Conservation (phyloP, 495 filamentous ascomycete species). For the Ascodesmis nigricans region DNA sequence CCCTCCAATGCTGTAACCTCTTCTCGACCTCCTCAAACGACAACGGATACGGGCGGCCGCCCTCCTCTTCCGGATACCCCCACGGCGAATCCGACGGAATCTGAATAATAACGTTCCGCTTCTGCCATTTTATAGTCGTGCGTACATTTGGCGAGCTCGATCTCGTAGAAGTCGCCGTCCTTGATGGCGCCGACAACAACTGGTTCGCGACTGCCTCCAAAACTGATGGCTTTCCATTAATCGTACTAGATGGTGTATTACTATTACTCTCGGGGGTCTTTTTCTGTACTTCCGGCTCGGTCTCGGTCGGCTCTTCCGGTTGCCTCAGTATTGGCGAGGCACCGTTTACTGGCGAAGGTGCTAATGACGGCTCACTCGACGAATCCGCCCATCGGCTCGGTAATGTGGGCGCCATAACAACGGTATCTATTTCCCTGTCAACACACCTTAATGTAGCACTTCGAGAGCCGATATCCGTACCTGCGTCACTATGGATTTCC, state of each 20-base stretch:
- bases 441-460: not conserved
- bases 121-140: conserved; percentile 35
- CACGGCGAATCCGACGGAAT: conserved; percentile 35
- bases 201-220: conserved; percentile 10
- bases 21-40: conserved; percentile 36
- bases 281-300: not conserved
- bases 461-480: no score
- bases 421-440: not conserved
- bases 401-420: conserved; percentile 11
- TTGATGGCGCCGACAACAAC: conserved; percentile 4
- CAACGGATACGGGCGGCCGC: conserved; percentile 37
- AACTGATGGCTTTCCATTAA: conserved; percentile 6
- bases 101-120: conserved; percentile 49
- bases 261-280: not conserved
- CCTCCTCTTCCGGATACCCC: conserved; percentile 38
- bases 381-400: conserved; percentile 15
- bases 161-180: conserved; percentile 13
- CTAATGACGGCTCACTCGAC: conserved; percentile 7
- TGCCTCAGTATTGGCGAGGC: not conserved
- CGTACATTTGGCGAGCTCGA: conserved; percentile 13
- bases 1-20: conserved; percentile 47
- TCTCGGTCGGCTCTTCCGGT: not conserved
- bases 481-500: no score
- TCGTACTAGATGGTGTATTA: conserved; percentile 12
- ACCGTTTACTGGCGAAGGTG: not conserved